Conservation (phyloP, 352 stramenopile genomes). For the Globisporangium barbulae region DNA sequence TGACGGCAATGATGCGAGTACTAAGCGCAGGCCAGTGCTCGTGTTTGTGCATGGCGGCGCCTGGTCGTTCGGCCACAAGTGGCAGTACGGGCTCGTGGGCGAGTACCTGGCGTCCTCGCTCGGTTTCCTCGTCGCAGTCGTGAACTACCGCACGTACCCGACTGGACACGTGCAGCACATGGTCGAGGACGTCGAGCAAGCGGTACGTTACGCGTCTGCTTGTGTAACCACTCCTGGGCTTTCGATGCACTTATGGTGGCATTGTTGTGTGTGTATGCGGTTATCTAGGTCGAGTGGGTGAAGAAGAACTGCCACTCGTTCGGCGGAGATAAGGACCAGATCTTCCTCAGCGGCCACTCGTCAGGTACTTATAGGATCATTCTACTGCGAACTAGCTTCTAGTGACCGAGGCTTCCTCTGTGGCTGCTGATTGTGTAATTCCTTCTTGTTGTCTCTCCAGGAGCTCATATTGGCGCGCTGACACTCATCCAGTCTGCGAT, state of each 20-base stretch:
- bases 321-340: slow-evolving; percentile 43
- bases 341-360: slow-evolving; percentile 68
- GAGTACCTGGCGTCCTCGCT: slow-evolving; percentile 45
- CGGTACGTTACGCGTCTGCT: slow-evolving; percentile 41
- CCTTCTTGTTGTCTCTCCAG: slow-evolving; percentile 3
- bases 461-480: slow-evolving; percentile 50
- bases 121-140: slow-evolving; percentile 77
- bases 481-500: slow-evolving; percentile 53
- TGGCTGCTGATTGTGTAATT: not conserved
- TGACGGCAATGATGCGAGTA: not conserved
- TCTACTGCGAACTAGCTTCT: not conserved
- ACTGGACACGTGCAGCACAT: slow-evolving; percentile 81
- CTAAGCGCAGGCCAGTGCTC: slow-evolving; percentile 54
- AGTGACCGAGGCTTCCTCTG: too few species aligned
- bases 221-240: too few species aligned
- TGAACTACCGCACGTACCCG: slow-evolving; percentile 91
- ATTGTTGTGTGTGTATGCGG: not conserved
- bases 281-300: slow-evolving; percentile 51
- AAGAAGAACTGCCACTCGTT: slow-evolving; percentile 35
- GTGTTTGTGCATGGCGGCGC: slow-evolving; percentile 91
- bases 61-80: slow-evolving; percentile 82
- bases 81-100: slow-evolving; percentile 70
- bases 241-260: not conserved
- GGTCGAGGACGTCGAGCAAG: slow-evolving; percentile 82
- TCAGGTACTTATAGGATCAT: too few species aligned